A percentile compares a stretch with the other conserved stretches of the same genome.
These are phyloP conservation scores for Tuctoria greenei DNA, from an alignment of 176 grass and related monocot genomes.

Conservation along the genomic window DNA sequence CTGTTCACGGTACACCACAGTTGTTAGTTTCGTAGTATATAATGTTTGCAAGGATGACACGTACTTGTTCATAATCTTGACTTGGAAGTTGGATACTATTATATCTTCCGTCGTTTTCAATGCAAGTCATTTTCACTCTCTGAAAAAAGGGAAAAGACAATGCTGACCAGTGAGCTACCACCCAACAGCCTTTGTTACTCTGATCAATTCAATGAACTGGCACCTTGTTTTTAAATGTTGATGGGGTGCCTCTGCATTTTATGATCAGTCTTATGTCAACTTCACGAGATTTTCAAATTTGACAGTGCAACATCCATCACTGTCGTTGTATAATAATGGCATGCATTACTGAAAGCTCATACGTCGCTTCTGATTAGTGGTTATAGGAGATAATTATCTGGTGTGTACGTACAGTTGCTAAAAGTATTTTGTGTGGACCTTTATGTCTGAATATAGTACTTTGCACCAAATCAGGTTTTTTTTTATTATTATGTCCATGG, in stretches of 20 bases:
- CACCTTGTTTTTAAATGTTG: constrained; percentile 13
- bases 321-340: not conserved
- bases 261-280: constrained; percentile 27
- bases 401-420: not conserved
- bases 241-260: not conserved
- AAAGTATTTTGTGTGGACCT: not conserved
- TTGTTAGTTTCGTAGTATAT: not conserved
- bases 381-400: not conserved
- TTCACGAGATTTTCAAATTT: not conserved
- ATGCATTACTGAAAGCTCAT: not conserved
- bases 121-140: constrained; percentile 25
- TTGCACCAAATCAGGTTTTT: not conserved
- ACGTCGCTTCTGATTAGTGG: not conserved
- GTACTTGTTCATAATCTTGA: not conserved
- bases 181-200: not conserved
- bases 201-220: constrained; percentile 4
- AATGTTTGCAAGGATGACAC: constrained; percentile 1
- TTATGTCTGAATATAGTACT: not conserved
- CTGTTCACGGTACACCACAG: not conserved
- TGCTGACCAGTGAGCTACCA: constrained; percentile 31
- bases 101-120: not conserved
- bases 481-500: not conserved
- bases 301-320: not conserved
- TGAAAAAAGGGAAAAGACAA: constrained; percentile 14
- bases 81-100: not conserved